Evolutionary conservation across 75 land plant species (phyloP).

Genomic region (Ceratopteris richardii): DNA sequence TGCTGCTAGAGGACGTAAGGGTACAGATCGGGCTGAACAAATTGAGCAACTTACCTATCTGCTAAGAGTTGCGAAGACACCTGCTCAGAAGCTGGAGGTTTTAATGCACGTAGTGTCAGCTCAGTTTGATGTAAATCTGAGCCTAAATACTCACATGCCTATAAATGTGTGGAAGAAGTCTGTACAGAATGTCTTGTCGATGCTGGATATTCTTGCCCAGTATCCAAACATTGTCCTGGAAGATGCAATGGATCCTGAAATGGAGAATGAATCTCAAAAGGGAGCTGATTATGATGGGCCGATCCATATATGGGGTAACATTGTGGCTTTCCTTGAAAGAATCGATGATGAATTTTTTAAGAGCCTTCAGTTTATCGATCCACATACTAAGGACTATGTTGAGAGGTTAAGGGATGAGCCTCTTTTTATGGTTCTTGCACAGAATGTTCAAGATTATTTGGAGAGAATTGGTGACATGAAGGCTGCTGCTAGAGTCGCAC

Average conservation of each 20-base stretch:
- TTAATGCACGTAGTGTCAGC: slow-evolving; percentile 75
- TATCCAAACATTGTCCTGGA: slow-evolving; percentile 68
- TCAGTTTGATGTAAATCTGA: slow-evolving; percentile 78
- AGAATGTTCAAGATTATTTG: slow-evolving; percentile 77
- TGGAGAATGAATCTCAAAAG: slow-evolving; percentile 75
- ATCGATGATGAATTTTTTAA: slow-evolving; percentile 79
- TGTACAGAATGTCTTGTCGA: slow-evolving; percentile 52
- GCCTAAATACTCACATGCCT: slow-evolving; percentile 81
- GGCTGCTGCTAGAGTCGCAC: slow-evolving; percentile 79
- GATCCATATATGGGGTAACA: slow-evolving; percentile 79
- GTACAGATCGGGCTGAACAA: slow-evolving; percentile 71
- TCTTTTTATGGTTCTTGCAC: slow-evolving; percentile 64
- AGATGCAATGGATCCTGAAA: slow-evolving; percentile 59
- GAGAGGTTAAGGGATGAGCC: slow-evolving; percentile 90
- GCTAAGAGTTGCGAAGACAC: slow-evolving; percentile 72
- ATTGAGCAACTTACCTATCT: slow-evolving; percentile 79
- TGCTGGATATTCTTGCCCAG: slow-evolving; percentile 67
- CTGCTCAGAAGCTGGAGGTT: slow-evolving; percentile 84
- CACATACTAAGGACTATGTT: slow-evolving; percentile 84
- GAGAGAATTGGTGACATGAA: slow-evolving; percentile 55
- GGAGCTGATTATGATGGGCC: slow-evolving; percentile 59
- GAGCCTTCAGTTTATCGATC: slow-evolving; percentile 88
- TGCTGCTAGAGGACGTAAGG: slow-evolving; percentile 75
- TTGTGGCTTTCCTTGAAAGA: slow-evolving; percentile 75
- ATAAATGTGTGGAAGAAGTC: slow-evolving; percentile 74